Percentiles rank a stretch among this genome's conserved stretches.
These are phyloP conservation scores for Diplodia mutila DNA, from an alignment of 2,329 filamentous ascomycete genomes.

Conservation along the genomic window DNA sequence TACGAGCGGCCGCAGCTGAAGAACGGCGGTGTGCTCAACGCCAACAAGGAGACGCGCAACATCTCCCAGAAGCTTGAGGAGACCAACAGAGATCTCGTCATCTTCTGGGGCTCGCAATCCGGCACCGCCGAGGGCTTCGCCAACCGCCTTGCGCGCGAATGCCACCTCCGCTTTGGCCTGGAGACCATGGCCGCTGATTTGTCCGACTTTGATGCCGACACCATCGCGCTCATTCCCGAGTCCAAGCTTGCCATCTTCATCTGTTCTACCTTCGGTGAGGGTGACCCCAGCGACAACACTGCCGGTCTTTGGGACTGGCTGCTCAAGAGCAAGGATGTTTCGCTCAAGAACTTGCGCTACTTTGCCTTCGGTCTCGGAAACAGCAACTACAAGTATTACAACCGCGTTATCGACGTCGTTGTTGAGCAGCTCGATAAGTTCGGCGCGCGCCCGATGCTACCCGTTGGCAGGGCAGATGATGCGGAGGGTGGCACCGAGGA, in stretches of 20 bases:
- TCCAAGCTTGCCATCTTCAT: conserved; percentile 41
- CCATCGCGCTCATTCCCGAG: conserved; percentile 38
- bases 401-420: conserved; percentile 46
- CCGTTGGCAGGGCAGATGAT: conserved; percentile 46
- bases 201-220: conserved; percentile 52
- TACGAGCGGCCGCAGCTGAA: conserved; percentile 55
- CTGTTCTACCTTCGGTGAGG: conserved; percentile 45
- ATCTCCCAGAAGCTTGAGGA: conserved; percentile 51
- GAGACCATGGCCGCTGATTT: conserved; percentile 49
- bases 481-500: conserved; percentile 49
- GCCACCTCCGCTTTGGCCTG: conserved; percentile 45
- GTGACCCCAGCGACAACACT: conserved; percentile 46
- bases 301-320: conserved; percentile 42
- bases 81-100: conserved; percentile 39
- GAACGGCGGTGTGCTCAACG: conserved; percentile 33
- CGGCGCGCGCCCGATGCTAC: conserved; percentile 40
- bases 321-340: conserved; percentile 31
- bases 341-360: conserved; percentile 41
- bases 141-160: conserved; percentile 46
- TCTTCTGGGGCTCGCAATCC: conserved; percentile 57
- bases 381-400: conserved; percentile 54
- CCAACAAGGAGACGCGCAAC: conserved; percentile 48
- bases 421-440: conserved; percentile 37
- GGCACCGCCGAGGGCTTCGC: conserved; percentile 53
- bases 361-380: conserved; percentile 52